A percentile compares a stretch with the other conserved stretches of the same genome.
These are phyloP conservation scores for Starmera pachycereana DNA, from an alignment of 805 yeast species.

Conservation along the genomic window DNA sequence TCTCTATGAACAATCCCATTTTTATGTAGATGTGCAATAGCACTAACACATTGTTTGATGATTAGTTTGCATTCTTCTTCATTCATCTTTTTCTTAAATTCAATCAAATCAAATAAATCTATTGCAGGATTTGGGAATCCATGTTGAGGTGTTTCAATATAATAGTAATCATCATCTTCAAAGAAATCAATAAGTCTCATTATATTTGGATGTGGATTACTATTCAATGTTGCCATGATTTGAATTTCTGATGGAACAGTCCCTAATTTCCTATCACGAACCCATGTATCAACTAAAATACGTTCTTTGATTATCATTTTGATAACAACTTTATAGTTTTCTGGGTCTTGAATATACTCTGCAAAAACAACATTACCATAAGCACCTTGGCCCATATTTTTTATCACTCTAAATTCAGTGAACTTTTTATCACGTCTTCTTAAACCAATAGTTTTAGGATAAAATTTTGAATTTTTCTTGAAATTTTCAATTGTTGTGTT, in stretches of 20 bases:
- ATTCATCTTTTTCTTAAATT: slow-evolving; percentile 69
- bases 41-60: slow-evolving; percentile 69
- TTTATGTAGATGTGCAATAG: slow-evolving; percentile 71
- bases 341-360: slow-evolving; percentile 49
- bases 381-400: slow-evolving; percentile 92
- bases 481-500: slow-evolving; percentile 30
- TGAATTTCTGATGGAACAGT: slow-evolving; percentile 96
- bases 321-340: slow-evolving; percentile 56
- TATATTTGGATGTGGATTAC: slow-evolving; percentile 78
- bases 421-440: slow-evolving; percentile 62
- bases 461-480: slow-evolving; percentile 23
- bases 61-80: slow-evolving; percentile 72
- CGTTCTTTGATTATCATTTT: slow-evolving; percentile 89
- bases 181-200: slow-evolving; percentile 82
- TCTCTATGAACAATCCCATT: slow-evolving; percentile 91
- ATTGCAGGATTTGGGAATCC: slow-evolving; percentile 79
- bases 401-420: slow-evolving; percentile 57
- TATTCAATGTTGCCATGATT: slow-evolving; percentile 72
- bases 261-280: slow-evolving; percentile 81
- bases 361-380: slow-evolving; percentile 89
- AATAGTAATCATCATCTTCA: slow-evolving; percentile 84
- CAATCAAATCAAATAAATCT: slow-evolving; percentile 88
- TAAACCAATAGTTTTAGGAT: slow-evolving; percentile 46
- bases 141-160: slow-evolving; percentile 85
- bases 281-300: slow-evolving; percentile 96